These are phyloP conservation scores for Sordariomycetes sp. DNA, from an alignment of 2,329 filamentous ascomycete species.

Conservation along the genomic window DNA sequence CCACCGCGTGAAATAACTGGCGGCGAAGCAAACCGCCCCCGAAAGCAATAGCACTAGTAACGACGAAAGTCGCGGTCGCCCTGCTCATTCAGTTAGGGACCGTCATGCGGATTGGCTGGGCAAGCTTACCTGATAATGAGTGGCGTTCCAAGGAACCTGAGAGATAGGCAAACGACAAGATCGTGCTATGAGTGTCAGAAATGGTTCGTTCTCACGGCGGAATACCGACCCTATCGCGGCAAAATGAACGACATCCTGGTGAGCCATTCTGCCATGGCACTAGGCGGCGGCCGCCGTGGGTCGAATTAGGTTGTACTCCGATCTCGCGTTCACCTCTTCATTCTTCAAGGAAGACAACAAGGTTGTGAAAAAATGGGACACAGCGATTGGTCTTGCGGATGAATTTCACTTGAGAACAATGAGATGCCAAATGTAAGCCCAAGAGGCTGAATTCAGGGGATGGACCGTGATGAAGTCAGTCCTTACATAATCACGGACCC, in stretches of 20 bases:
- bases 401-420: too few species aligned
- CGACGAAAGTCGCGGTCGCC: conserved; percentile 38
- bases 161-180: conserved; percentile 39
- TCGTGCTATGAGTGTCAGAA: conserved; percentile 22
- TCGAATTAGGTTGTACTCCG: too few species aligned
- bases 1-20: conserved; percentile 33
- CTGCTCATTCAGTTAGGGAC: conserved; percentile 18
- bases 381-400: too few species aligned
- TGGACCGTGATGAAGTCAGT: too few species aligned
- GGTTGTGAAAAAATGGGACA: too few species aligned
- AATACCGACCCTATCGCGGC: conserved; percentile 3
- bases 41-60: conserved; percentile 37
- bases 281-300: too few species aligned
- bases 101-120: neutral
- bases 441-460: too few species aligned
- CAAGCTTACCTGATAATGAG: conserved; percentile 33
- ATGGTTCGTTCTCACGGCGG: neutral
- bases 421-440: too few species aligned
- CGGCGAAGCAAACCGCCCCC: conserved; percentile 27
- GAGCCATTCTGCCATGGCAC: conserved; percentile 1
- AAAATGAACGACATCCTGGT: neutral
- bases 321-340: too few species aligned
- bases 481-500: too few species aligned
- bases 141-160: conserved; percentile 35
- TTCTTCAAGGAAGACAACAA: neutral